Evolutionary conservation across 495 filamentous ascomycete species (phyloP).

Genomic region (Cetradonia linearis): DNA sequence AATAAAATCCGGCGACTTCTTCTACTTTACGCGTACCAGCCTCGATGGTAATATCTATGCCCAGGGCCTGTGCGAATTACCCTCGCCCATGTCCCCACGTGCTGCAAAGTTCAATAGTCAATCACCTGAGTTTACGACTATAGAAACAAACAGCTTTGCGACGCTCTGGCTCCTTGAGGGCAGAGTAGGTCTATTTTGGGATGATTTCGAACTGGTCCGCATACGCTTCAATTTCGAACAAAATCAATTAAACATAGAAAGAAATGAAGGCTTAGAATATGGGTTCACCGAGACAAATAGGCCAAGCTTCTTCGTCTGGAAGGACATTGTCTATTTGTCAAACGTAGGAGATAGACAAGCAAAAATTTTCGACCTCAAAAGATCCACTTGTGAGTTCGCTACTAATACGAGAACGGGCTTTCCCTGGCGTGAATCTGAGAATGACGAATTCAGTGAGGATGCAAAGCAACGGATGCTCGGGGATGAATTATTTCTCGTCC

Average conservation of each 20-base stretch:
- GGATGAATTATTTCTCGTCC: neutral
- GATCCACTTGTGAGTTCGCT: neutral
- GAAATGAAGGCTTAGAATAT: neutral
- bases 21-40: neutral
- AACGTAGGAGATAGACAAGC: neutral
- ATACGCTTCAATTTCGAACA: slow-evolving; percentile 5
- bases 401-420: too few relatives aligned
- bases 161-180: neutral
- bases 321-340: neutral
- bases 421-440: too few relatives aligned
- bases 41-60: neutral
- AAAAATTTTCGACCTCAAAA: neutral
- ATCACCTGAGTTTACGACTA: neutral
- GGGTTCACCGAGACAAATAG: rapidly evolving
- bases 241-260: neutral
- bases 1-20: too few relatives aligned
- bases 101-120: neutral
- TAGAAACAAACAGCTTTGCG: too few relatives aligned
- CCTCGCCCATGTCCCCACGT: neutral
- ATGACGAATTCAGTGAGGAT: neutral
- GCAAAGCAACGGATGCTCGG: neutral
- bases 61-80: neutral
- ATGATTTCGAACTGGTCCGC: neutral
- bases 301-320: neutral
- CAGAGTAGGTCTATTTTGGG: too few relatives aligned